These are phyloP conservation scores for Tuber indicum DNA, from an alignment of 495 filamentous ascomycete genomes.

Conservation along the genomic window DNA sequence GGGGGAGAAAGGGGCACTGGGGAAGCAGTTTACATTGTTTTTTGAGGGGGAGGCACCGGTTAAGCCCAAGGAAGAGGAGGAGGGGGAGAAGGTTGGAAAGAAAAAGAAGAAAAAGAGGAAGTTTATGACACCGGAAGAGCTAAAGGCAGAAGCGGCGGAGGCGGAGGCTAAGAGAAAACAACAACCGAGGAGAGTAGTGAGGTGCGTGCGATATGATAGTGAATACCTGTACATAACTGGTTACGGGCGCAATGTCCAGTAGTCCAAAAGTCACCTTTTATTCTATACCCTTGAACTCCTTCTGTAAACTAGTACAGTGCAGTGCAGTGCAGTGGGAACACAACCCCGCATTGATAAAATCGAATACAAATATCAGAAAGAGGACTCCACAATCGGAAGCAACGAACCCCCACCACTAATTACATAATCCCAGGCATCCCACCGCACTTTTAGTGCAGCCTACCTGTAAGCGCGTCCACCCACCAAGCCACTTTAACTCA, in stretches of 20 bases:
- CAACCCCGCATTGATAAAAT: not conserved
- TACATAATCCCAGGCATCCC: constrained; percentile 1
- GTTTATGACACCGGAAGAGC: constrained; percentile 4
- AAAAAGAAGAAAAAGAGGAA: constrained; percentile 3
- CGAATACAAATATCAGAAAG: not conserved
- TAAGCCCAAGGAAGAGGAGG: constrained; percentile 6
- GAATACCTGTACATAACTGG: not conserved
- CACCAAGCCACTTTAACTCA: not conserved
- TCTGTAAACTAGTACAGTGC: not conserved
- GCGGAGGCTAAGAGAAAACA: not conserved
- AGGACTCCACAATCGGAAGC: no score
- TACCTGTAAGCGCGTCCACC: not conserved
- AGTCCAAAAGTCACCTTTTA: not conserved
- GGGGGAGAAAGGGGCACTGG: constrained; percentile 22
- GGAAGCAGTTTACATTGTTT: constrained; percentile 24
- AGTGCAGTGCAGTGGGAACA: no score
- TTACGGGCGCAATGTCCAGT: not conserved
- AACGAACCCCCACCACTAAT: not conserved
- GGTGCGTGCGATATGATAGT: not conserved
- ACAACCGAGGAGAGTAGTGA: not conserved
- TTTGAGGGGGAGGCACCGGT: constrained; percentile 27
- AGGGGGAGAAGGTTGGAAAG: not conserved
- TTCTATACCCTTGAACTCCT: not conserved
- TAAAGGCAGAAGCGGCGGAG: not conserved
- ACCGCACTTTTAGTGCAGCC: not conserved